These are phyloP conservation scores for Salicornia ramosissima DNA, from an alignment of 148 eudicot genomes.

Conservation along the genomic window DNA sequence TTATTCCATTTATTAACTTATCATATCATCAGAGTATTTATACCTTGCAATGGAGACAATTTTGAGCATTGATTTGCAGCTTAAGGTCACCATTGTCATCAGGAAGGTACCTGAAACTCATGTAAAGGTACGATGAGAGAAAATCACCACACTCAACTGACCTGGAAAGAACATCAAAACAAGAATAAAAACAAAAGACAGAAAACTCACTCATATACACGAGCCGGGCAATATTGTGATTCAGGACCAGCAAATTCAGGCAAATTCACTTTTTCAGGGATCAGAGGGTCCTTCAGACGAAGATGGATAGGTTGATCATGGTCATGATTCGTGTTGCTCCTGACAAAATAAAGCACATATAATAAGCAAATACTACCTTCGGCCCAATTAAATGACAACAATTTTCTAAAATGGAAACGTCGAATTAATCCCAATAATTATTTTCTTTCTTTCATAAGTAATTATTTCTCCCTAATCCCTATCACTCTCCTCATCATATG, in stretches of 20 bases:
- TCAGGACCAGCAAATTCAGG: constrained; percentile 85
- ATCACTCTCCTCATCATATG: too few species aligned
- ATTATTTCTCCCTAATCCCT: too few species aligned
- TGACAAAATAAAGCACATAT: constrained; percentile 16
- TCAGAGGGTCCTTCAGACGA: constrained; percentile 62
- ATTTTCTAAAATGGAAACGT: too few species aligned
- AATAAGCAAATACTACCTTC: neutral
- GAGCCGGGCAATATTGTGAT: constrained; percentile 92
- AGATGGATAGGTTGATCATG: constrained; percentile 98
- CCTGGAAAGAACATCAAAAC: neutral
- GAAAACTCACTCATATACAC: constrained; percentile 85
- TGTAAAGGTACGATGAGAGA: constrained; percentile 8
- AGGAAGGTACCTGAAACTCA: constrained; percentile 59
- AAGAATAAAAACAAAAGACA: neutral
- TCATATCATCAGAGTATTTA: neutral
- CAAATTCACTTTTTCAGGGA: constrained; percentile 62
- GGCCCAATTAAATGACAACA: too few species aligned
- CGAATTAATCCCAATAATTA: too few species aligned
- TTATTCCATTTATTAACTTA: too few species aligned
- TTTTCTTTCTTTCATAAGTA: too few species aligned
- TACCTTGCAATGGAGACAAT: constrained; percentile 99
- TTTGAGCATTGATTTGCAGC: constrained; percentile 92
- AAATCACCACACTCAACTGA: neutral
- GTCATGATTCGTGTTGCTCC: constrained; percentile 98
- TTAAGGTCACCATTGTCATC: constrained; percentile 65